Conservation (phyloP, 225 moss, liverwort and hornwort species). For the Pseudoscleropodium purum region DNA sequence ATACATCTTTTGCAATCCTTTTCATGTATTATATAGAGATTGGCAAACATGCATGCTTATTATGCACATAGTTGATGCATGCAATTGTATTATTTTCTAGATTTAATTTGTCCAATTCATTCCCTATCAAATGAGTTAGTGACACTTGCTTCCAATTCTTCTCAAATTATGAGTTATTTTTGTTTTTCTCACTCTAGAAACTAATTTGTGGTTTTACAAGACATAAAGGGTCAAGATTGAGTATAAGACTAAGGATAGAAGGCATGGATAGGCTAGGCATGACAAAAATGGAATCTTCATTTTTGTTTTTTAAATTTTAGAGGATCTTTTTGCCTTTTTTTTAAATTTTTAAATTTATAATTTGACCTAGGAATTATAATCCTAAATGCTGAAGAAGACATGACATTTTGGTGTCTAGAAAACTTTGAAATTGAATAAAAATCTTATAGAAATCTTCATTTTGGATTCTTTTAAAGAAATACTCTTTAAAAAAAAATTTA, state of each 20-base stretch:
- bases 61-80: neutral
- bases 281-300: neutral
- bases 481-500: neutral
- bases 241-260: neutral
- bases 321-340: neutral
- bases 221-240: neutral
- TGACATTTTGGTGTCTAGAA: neutral
- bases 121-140: neutral
- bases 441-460: neutral
- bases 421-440: neutral
- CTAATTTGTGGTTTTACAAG: accelerated
- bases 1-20: neutral
- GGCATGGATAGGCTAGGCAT: accelerated
- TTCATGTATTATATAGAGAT: neutral
- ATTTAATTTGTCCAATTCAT: neutral
- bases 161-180: neutral
- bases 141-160: neutral
- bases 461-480: neutral
- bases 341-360: neutral
- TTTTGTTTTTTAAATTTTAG: neutral
- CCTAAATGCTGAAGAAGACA: neutral
- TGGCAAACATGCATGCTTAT: neutral
- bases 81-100: neutral
- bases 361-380: accelerated
- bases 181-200: accelerated